Evolutionary conservation across 2,329 filamentous ascomycete genomes (phyloP).

Genomic region (Arthrinium phaeospermum): DNA sequence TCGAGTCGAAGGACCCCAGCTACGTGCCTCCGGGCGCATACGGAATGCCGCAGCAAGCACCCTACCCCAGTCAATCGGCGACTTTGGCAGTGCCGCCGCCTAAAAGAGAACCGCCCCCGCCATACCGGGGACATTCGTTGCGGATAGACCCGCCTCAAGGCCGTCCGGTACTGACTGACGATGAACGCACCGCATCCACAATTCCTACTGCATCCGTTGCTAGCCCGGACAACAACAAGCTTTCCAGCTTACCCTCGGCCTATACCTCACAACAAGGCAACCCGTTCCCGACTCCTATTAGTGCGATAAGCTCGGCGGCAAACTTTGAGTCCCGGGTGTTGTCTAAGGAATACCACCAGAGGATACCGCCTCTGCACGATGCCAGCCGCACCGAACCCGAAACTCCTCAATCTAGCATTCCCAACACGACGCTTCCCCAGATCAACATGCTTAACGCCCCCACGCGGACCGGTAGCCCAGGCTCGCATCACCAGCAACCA

Average conservation of each 20-base stretch:
- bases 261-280: conserved; percentile 56
- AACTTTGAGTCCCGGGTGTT: conserved; percentile 41
- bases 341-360: conserved; percentile 60
- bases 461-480: conserved; percentile 55
- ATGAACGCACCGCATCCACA: conserved; percentile 66
- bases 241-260: conserved; percentile 57
- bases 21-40: conserved; percentile 68
- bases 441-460: conserved; percentile 59
- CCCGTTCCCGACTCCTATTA: conserved; percentile 67
- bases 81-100: conserved; percentile 34
- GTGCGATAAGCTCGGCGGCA: conserved; percentile 51
- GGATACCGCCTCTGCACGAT: conserved; percentile 66
- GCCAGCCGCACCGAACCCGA: conserved; percentile 62
- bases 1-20: conserved; percentile 81
- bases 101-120: conserved; percentile 63
- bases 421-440: conserved; percentile 53
- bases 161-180: conserved; percentile 59
- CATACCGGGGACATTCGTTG: conserved; percentile 66
- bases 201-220: conserved; percentile 62
- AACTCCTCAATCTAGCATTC: conserved; percentile 53
- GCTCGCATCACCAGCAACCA: conserved; percentile 23
- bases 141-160: conserved; percentile 69
- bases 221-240: conserved; percentile 67
- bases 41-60: conserved; percentile 59
- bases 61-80: conserved; percentile 35